These are phyloP conservation scores for Dryadomyces quercus-mongolicae DNA, from an alignment of 2,329 filamentous ascomycete species.

Conservation along the genomic window DNA sequence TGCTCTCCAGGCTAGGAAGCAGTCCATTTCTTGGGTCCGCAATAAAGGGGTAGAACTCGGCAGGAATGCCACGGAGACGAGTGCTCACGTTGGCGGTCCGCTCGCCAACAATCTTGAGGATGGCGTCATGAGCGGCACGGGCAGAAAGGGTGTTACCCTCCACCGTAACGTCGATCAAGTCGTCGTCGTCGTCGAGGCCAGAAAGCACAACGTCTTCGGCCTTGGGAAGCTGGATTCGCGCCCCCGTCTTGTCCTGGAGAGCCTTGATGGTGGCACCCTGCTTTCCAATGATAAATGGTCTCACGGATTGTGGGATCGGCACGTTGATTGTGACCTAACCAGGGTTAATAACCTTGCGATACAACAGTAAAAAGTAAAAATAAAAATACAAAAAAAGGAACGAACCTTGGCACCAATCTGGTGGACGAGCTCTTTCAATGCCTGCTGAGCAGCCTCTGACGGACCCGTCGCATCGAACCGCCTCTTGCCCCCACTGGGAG, in stretches of 20 bases:
- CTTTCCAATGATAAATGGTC: conserved; percentile 86
- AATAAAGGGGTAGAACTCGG: conserved; percentile 93
- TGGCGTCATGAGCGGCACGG: conserved; percentile 69
- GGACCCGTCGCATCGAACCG: conserved; percentile 80
- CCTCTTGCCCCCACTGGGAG: conserved; percentile 58
- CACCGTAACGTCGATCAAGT: conserved; percentile 73
- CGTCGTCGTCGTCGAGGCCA: conserved; percentile 63
- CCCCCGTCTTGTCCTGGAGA: conserved; percentile 80
- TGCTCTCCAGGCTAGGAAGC: conserved; percentile 56
- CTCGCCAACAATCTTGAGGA: conserved; percentile 79
- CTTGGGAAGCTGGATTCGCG: conserved; percentile 81
- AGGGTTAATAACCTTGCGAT: conserved; percentile 25
- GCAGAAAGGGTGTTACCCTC: conserved; percentile 87
- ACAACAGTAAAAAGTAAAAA: not conserved
- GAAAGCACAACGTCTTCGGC: conserved; percentile 48
- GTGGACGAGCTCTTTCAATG: conserved; percentile 77
- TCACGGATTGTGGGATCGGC: conserved; percentile 69
- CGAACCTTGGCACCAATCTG: conserved; percentile 74
- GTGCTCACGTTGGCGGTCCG: conserved; percentile 71
- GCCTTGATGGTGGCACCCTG: conserved; percentile 82
- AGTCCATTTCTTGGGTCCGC: conserved; percentile 63
- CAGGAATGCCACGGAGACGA: conserved; percentile 71
- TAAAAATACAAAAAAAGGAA: not conserved
- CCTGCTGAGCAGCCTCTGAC: conserved; percentile 71
- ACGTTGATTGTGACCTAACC: conserved; percentile 48